Percentiles rank a stretch among this genome's conserved stretches.
phyloP scores from a whole-genome alignment of 352 stramenopile species.

The Pythium chondricola region DNA sequence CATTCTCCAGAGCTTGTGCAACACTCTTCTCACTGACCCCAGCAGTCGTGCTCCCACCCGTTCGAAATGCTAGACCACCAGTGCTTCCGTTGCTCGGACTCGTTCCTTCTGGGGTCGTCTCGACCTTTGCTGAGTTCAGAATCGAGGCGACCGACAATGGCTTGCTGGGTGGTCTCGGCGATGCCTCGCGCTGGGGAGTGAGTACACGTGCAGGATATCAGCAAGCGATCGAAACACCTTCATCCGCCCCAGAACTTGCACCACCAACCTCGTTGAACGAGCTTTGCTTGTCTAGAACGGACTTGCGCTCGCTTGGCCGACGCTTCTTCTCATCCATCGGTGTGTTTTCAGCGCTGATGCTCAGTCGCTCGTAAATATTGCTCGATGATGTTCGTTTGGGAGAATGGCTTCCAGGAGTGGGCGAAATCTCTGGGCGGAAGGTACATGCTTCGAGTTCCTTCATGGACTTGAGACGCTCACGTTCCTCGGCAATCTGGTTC shows the following conservation, averaged over 20 bases:
- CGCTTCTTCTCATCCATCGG: slow-evolving; percentile 26
- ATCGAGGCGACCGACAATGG: too few species aligned
- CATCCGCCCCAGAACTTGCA: slow-evolving; percentile 2
- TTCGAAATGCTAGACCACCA: too few species aligned
- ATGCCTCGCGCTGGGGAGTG: too few species aligned
- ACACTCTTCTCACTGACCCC: too few species aligned
- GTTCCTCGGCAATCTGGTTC: slow-evolving; percentile 70
- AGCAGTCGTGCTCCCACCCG: too few species aligned
- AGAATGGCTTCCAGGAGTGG: slow-evolving; percentile 28
- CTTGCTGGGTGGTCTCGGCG: too few species aligned
- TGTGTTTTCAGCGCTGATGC: slow-evolving; percentile 21
- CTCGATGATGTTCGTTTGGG: slow-evolving; percentile 32
- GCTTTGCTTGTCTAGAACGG: slow-evolving; percentile 16
- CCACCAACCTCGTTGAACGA: slow-evolving; percentile 30
- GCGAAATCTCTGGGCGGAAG: slow-evolving; percentile 77
- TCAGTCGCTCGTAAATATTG: slow-evolving; percentile 40
- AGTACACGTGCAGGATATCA: slow-evolving; percentile 13
- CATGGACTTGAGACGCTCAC: slow-evolving; percentile 63
- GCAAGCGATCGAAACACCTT: slow-evolving; percentile 9
- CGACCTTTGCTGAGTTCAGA: too few species aligned
- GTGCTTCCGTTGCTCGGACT: too few species aligned
- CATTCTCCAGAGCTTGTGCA: slow-evolving; percentile 6
- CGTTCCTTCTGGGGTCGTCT: too few species aligned
- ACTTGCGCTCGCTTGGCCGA: slow-evolving; percentile 18
- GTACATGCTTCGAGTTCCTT: slow-evolving; percentile 73